A percentile compares a stretch with the other conserved stretches of the same genome.
Evolutionary conservation across 2,329 filamentous ascomycete species (phyloP).

Genomic region (Alternaria arborescens): DNA sequence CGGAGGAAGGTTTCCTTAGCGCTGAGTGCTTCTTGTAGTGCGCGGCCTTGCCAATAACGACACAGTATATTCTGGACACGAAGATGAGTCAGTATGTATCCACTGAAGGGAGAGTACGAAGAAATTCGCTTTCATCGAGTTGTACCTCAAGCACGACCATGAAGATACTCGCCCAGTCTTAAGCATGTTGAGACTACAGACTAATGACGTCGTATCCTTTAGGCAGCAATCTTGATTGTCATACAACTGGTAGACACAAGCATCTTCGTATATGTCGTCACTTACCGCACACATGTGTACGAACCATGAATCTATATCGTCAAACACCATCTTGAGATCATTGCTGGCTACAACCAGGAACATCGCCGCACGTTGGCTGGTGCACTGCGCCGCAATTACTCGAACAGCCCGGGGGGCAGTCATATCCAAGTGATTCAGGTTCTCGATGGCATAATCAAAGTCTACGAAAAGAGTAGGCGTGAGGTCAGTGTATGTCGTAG

Average conservation of each 20-base stretch:
- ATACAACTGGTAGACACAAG: too few species aligned
- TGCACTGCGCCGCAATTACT: slow-evolving; percentile 50
- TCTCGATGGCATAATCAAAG: slow-evolving; percentile 52
- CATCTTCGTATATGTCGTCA: background rate
- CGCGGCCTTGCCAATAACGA: slow-evolving; percentile 51
- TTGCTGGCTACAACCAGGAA: slow-evolving; percentile 53
- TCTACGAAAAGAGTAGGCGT: slow-evolving; percentile 2
- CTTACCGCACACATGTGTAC: slow-evolving; percentile 51
- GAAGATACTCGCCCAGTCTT: too few species aligned
- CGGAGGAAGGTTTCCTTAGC: slow-evolving; percentile 58
- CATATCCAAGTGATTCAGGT: slow-evolving; percentile 46
- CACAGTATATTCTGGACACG: slow-evolving; percentile 40
- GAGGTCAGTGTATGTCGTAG: background rate
- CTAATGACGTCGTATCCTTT: too few species aligned
- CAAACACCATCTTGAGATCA: slow-evolving; percentile 56
- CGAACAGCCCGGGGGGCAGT: slow-evolving; percentile 47
- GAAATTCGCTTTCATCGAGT: too few species aligned
- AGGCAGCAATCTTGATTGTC: too few species aligned
- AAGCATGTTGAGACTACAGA: too few species aligned
- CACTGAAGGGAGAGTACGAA: too few species aligned
- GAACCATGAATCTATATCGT: slow-evolving; percentile 60
- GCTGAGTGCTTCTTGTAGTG: slow-evolving; percentile 53
- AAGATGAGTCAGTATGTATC: background rate
- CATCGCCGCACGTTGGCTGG: slow-evolving; percentile 42
- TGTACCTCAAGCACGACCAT: too few species aligned